Evolutionary conservation across 2,329 filamentous ascomycete species (phyloP).

Genomic region (Coniochaeta pulveracea): DNA sequence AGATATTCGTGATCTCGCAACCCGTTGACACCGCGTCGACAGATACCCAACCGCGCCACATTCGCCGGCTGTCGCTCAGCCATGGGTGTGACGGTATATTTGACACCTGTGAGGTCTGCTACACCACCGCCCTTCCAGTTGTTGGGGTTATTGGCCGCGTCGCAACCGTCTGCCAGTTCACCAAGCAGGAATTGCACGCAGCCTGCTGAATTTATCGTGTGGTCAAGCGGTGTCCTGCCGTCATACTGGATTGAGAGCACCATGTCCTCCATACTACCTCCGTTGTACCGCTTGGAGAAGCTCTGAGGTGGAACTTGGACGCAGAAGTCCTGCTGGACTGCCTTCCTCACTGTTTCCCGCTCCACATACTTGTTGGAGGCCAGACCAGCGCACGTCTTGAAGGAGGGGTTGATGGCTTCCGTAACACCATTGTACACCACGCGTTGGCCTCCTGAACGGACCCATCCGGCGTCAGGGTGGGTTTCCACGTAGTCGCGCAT

Average conservation of each 20-base stretch:
- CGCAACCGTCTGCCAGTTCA: background rate
- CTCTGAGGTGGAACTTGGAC: too few species aligned
- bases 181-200: background rate
- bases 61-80: background rate
- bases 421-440: background rate
- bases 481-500: background rate
- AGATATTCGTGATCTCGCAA: background rate
- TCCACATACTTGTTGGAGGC: background rate
- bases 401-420: background rate
- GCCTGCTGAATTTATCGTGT: background rate
- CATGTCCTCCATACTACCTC: background rate
- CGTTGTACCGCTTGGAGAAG: background rate
- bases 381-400: background rate
- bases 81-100: background rate
- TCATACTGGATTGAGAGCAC: background rate
- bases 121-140: background rate
- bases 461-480: background rate
- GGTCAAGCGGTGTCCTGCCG: background rate
- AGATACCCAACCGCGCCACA: background rate
- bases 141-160: background rate
- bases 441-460: background rate
- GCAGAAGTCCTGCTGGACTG: slow-evolving; percentile 3
- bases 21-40: background rate
- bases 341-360: background rate
- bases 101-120: background rate